A percentile compares a stretch with the other conserved stretches of the same genome.
These are phyloP conservation scores for Ananas comosus DNA, from an alignment of 176 grass and related monocot species.

Conservation along the genomic window DNA sequence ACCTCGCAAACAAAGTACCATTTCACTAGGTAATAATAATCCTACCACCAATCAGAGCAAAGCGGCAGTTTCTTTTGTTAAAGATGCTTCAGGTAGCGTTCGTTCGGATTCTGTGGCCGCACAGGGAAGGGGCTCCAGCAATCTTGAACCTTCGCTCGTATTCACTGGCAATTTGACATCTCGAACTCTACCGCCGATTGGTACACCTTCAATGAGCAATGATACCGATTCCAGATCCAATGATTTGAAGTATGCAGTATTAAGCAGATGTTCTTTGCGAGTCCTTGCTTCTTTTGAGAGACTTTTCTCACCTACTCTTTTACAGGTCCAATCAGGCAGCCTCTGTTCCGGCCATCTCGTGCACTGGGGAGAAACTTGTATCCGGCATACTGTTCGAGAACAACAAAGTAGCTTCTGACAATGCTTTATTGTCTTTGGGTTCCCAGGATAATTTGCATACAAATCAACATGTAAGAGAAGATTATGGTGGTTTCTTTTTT, in stretches of 20 bases:
- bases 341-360: slow-evolving; percentile 21
- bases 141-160: slow-evolving; percentile 33
- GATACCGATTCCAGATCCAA: slow-evolving; percentile 42
- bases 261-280: slow-evolving; percentile 12
- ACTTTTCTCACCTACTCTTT: slow-evolving; percentile 17
- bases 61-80: slow-evolving; percentile 16
- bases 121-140: slow-evolving; percentile 29
- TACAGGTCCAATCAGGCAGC: slow-evolving; percentile 47
- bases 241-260: slow-evolving; percentile 46
- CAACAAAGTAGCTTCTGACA: slow-evolving; percentile 31
- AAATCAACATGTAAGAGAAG: slow-evolving; percentile 60
- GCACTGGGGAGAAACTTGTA: slow-evolving; percentile 24
- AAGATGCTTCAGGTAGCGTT: slow-evolving; percentile 30
- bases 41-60: slow-evolving; percentile 41
- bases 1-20: slow-evolving; percentile 47
- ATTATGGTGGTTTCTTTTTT: slow-evolving; percentile 20
- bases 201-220: slow-evolving; percentile 37
- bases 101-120: slow-evolving; percentile 20
- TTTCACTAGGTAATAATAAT: slow-evolving; percentile 31
- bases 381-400: slow-evolving; percentile 34
- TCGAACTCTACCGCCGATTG: slow-evolving; percentile 46
- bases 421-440: slow-evolving; percentile 45
- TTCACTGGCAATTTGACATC: slow-evolving; percentile 28
- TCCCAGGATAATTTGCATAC: slow-evolving; percentile 60
- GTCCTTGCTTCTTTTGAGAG: neutral